Conservation (phyloP, 108 stramenopile species). For the Fragilaria crotonensis region DNA sequence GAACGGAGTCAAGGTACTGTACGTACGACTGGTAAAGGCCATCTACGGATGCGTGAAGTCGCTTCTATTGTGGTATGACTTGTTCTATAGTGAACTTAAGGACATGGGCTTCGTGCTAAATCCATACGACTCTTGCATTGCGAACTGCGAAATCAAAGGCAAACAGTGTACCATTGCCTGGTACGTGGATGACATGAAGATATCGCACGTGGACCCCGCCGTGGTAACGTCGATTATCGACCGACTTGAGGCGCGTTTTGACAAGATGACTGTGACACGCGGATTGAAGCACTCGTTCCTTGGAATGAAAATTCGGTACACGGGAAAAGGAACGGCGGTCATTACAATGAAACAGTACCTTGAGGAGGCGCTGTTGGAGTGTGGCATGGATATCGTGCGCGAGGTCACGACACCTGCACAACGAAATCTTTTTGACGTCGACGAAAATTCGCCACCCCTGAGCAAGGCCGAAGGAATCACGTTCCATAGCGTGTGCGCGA, state of each 20-base stretch:
- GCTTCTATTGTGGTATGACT: slow-evolving; percentile 13
- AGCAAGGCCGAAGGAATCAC: background rate
- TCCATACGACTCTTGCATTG: slow-evolving; percentile 38
- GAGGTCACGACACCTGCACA: slow-evolving; percentile 5
- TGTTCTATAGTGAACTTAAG: background rate
- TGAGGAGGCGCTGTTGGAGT: background rate
- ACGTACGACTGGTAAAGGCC: slow-evolving; percentile 18
- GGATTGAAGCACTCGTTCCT: background rate
- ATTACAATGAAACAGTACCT: slow-evolving; percentile 10
- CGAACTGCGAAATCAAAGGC: slow-evolving; percentile 18
- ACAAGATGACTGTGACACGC: background rate
- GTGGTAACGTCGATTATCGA: background rate
- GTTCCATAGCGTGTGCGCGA: background rate
- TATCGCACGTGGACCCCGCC: slow-evolving; percentile 29
- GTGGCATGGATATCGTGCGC: background rate
- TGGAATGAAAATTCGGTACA: too few relatives aligned
- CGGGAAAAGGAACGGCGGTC: too few relatives aligned
- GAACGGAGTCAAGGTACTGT: slow-evolving; percentile 14
- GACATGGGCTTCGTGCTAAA: slow-evolving; percentile 27
- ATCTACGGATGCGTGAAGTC: slow-evolving; percentile 13
- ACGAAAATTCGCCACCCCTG: background rate
- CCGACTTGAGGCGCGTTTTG: background rate
- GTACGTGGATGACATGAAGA: slow-evolving; percentile 30
- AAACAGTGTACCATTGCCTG: slow-evolving; percentile 18
- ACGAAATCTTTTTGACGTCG: slow-evolving; percentile 4